phyloP scores from a whole-genome alignment of 257 asterid species.

The Solanum tarijense region DNA sequence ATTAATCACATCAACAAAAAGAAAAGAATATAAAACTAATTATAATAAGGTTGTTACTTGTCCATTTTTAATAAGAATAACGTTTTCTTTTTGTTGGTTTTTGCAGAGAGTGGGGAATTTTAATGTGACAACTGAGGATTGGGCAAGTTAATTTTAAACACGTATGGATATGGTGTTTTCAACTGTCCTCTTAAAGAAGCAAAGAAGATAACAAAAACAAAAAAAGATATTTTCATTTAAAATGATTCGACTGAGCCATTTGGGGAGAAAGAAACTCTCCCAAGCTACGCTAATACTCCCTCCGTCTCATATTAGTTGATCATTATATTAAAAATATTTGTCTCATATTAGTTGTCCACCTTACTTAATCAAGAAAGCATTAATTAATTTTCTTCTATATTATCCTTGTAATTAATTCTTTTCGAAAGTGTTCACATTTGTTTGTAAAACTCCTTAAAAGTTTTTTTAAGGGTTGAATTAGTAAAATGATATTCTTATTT shows the following conservation, averaged over 20 bases:
- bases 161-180: neutral
- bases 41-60: neutral
- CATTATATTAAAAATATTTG: no score
- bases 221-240: neutral
- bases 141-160: neutral
- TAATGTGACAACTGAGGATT: neutral
- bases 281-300: neutral
- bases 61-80: neutral
- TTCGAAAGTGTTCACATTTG: no score
- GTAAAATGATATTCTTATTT: no score
- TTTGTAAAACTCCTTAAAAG: neutral
- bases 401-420: no score
- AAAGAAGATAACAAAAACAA: neutral
- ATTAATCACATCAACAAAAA: neutral
- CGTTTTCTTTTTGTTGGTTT: neutral
- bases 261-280: neutral
- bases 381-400: no score
- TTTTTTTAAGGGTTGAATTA: no score
- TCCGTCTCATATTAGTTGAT: no score
- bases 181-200: neutral
- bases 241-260: neutral
- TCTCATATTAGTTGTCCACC: no score
- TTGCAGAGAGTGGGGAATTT: neutral
- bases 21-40: neutral
- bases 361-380: no score